These are phyloP conservation scores for Aspergillus pseudoviridinutans DNA, from an alignment of 2,329 filamentous ascomycete genomes.

Conservation along the genomic window DNA sequence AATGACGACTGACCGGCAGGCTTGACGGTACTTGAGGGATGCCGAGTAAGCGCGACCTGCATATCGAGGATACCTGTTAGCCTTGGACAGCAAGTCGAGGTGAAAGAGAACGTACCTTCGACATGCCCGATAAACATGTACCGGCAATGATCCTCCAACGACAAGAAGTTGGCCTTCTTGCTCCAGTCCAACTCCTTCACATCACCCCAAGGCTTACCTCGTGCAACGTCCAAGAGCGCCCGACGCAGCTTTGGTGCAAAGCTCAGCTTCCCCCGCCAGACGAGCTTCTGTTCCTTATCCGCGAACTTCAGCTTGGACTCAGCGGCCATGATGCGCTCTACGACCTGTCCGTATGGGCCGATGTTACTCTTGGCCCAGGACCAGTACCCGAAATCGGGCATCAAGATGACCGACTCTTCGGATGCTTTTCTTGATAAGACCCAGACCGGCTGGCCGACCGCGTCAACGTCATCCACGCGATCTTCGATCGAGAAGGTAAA, in stretches of 20 bases:
- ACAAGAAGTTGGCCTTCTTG: conserved; percentile 40
- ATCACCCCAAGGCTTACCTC: conserved; percentile 40
- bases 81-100: too few relatives aligned
- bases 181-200: conserved; percentile 38
- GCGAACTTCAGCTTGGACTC: conserved; percentile 15
- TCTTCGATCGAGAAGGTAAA: conserved; percentile 39
- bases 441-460: conserved; percentile 33
- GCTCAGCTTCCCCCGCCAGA: conserved; percentile 43
- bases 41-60: conserved; percentile 42
- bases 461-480: conserved; percentile 34
- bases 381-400: conserved; percentile 49
- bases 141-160: conserved; percentile 50
- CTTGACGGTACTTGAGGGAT: conserved; percentile 48
- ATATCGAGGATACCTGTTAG: too few relatives aligned
- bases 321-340: conserved; percentile 13
- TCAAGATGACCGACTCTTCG: conserved; percentile 41
- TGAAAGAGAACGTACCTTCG: conserved; percentile 27
- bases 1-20: conserved; percentile 45
- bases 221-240: conserved; percentile 28
- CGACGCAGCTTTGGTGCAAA: conserved; percentile 32
- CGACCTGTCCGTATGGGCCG: conserved; percentile 19
- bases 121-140: conserved; percentile 53
- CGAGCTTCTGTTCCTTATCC: conserved; percentile 33
- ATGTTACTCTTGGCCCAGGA: conserved; percentile 31
- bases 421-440: conserved; percentile 30